A percentile compares a stretch with the other conserved stretches of the same genome.
These are phyloP conservation scores for Geotrichum citri-aurantii DNA, from an alignment of 1,139 yeast genomes.

Conservation along the genomic window DNA sequence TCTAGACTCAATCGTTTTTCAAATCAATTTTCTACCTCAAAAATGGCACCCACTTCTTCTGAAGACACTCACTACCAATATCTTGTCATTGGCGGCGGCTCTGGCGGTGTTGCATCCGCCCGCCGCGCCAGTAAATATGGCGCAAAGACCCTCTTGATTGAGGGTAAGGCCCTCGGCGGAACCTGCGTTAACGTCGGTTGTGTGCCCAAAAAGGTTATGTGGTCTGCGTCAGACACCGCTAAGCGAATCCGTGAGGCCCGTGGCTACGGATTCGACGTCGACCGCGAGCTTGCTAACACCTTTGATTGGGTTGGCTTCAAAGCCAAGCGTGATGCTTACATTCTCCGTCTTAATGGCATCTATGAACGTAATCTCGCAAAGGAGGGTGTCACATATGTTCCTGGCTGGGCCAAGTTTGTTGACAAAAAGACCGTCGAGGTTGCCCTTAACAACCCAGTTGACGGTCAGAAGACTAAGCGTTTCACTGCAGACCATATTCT, in stretches of 20 bases:
- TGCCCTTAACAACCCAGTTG: conserved; percentile 37
- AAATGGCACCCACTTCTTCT: conserved; percentile 48
- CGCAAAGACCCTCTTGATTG: conserved; percentile 77
- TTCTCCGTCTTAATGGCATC: conserved; percentile 81
- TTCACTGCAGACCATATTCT: conserved; percentile 78
- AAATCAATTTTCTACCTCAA: conserved; percentile 17
- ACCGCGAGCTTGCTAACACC: conserved; percentile 42
- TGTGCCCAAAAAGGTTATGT: conserved; percentile 98
- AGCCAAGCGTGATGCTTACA: conserved; percentile 85
- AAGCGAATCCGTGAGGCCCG: conserved; percentile 64
- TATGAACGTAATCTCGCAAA: conserved; percentile 79
- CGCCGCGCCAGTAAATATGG: conserved; percentile 95
- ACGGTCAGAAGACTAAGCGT: conserved; percentile 45
- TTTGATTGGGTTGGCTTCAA: conserved; percentile 82
- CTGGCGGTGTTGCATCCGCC: conserved; percentile 97
- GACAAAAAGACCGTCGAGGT: conserved; percentile 63
- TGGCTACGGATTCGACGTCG: conserved; percentile 73
- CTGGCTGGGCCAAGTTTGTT: conserved; percentile 77
- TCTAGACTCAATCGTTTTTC: conserved; percentile 1
- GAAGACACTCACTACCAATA: conserved; percentile 65
- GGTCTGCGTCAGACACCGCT: conserved; percentile 93
- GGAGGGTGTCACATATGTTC: conserved; percentile 82
- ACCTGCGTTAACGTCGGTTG: conserved; percentile 99
- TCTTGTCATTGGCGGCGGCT: conserved; percentile 98
- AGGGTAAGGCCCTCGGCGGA: conserved; percentile 79